These are phyloP conservation scores for Aegilops longissima DNA, from an alignment of 176 grass and related monocot species.

Conservation along the genomic window DNA sequence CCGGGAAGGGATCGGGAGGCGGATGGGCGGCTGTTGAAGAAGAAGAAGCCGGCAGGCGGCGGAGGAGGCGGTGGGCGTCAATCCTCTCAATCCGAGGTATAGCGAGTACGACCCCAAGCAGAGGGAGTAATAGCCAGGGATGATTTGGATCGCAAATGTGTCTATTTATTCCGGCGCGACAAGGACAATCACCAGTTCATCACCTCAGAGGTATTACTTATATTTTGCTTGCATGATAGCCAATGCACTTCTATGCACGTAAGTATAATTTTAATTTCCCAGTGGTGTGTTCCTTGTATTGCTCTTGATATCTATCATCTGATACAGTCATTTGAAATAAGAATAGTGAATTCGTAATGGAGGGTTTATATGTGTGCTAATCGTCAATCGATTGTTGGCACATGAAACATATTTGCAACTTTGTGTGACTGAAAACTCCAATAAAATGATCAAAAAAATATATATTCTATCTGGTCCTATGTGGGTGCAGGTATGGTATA, in stretches of 20 bases:
- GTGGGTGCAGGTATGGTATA: background rate
- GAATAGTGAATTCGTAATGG: background rate
- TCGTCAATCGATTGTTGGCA: background rate
- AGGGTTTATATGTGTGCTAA: background rate
- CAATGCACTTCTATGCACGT: background rate
- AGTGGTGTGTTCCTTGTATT: background rate
- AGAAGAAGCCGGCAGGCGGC: background rate
- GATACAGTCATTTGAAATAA: background rate
- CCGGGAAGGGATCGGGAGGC: background rate
- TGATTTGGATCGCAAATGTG: background rate
- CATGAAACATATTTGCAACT: background rate
- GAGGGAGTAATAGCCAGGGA: background rate
- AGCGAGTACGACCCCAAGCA: constrained; percentile 10
- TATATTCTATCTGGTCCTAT: background rate
- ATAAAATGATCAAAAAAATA: background rate
- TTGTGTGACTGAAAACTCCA: background rate
- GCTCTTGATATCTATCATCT: background rate
- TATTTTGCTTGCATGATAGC: background rate
- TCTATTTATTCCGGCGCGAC: background rate
- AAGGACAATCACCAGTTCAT: background rate
- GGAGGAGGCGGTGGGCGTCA: background rate
- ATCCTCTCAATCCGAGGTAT: background rate
- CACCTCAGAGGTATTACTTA: background rate
- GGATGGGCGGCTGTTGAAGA: background rate
- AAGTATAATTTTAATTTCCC: background rate